Evolutionary conservation across 768 basidiomycete genomes (phyloP).

Genomic region (Boletus pseudo-olivaceus): DNA sequence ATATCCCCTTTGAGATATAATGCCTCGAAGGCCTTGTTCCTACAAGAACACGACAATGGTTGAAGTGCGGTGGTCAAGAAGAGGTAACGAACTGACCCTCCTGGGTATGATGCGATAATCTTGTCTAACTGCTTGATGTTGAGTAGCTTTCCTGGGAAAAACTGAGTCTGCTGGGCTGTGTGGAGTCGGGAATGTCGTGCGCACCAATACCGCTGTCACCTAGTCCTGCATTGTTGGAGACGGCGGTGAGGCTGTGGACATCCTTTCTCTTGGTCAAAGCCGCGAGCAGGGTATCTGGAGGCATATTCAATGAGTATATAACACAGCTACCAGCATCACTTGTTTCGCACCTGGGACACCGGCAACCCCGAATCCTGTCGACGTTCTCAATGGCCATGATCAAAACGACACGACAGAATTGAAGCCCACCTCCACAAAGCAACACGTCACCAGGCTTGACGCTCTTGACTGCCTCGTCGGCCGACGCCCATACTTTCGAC

Average conservation of each 20-base stretch:
- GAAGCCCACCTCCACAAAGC: constrained; percentile 71
- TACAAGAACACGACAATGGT: constrained; percentile 27
- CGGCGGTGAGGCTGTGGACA: constrained; percentile 71
- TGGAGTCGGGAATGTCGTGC: neutral
- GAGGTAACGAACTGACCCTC: constrained; percentile 49
- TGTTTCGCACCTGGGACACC: constrained; percentile 70
- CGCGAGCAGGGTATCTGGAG: constrained; percentile 72
- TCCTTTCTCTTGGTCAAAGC: constrained; percentile 75
- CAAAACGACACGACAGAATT: neutral
- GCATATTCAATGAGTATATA: neutral
- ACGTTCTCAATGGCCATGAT: neutral
- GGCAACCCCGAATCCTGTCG: constrained; percentile 80
- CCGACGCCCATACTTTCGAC: constrained; percentile 76
- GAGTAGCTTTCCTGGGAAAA: constrained; percentile 60
- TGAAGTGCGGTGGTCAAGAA: neutral
- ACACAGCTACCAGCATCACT: neutral
- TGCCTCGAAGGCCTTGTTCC: constrained; percentile 83
- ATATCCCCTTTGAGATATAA: constrained; percentile 79
- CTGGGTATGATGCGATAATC: constrained; percentile 87
- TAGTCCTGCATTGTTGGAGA: constrained; percentile 86
- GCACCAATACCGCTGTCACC: constrained; percentile 68
- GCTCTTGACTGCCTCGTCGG: constrained; percentile 79
- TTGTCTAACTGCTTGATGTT: constrained; percentile 74
- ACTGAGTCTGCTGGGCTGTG: neutral
- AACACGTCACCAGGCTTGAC: constrained; percentile 77